phyloP scores from a whole-genome alignment of 225 moss, liverwort and hornwort species.

The Anthoceros angustus region DNA sequence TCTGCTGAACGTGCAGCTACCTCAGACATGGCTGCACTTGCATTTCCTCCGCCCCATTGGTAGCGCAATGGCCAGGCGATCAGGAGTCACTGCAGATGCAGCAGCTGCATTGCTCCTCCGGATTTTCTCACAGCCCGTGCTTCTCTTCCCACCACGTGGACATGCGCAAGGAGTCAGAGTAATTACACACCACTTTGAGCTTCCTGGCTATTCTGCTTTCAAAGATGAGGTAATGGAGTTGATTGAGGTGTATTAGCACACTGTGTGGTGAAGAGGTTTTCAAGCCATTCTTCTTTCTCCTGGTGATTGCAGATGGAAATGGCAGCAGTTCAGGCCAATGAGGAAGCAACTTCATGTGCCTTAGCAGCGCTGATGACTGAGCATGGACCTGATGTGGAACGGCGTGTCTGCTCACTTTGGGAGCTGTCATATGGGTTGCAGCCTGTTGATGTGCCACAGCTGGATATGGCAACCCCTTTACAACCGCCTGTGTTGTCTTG shows the following conservation, averaged over 20 bases:
- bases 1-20: slow-evolving; percentile 15
- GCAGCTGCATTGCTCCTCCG: slow-evolving; percentile 29
- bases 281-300: neutral
- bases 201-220: slow-evolving; percentile 12
- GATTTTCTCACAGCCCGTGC: slow-evolving; percentile 24
- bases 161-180: slow-evolving; percentile 14
- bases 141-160: slow-evolving; percentile 21
- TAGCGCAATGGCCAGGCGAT: slow-evolving; percentile 16
- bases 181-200: slow-evolving; percentile 13
- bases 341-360: slow-evolving; percentile 20
- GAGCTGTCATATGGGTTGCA: slow-evolving; percentile 27
- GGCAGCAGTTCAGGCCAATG: slow-evolving; percentile 17
- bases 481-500: slow-evolving; percentile 27
- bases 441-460: slow-evolving; percentile 13
- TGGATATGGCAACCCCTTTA: slow-evolving; percentile 15
- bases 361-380: slow-evolving; percentile 23
- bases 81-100: slow-evolving; percentile 22
- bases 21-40: slow-evolving; percentile 22
- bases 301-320: slow-evolving; percentile 16
- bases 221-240: slow-evolving; percentile 14
- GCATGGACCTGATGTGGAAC: slow-evolving; percentile 29
- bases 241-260: too few species aligned
- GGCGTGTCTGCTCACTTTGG: slow-evolving; percentile 28
- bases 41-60: slow-evolving; percentile 28
- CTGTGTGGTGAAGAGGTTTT: neutral